A percentile compares a stretch with the other conserved stretches of the same genome.
phyloP scores from a whole-genome alignment of 1,284 basidiomycete species.

The Lignosus rhinocerotis region DNA sequence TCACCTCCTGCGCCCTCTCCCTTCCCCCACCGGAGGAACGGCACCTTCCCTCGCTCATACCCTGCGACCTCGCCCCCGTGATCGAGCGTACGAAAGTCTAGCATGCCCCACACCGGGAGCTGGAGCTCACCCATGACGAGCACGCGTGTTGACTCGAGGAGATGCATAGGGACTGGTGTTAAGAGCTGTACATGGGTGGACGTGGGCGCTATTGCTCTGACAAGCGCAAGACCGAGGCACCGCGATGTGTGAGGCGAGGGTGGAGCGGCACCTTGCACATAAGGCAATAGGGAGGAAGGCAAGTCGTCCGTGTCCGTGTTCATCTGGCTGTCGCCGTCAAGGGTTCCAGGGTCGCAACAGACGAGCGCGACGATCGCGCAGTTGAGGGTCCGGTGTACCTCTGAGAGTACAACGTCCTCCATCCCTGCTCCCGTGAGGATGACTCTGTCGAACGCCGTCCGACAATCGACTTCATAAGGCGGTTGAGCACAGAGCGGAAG shows the following conservation, averaged over 20 bases:
- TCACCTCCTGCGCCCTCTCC: conserved; percentile 68
- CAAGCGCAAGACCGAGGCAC: conserved; percentile 71
- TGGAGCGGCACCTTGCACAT: conserved; percentile 51
- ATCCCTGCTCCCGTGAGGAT: conserved; percentile 68
- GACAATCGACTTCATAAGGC: conserved; percentile 70
- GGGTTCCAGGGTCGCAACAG: conserved; percentile 42
- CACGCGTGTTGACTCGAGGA: conserved; percentile 45
- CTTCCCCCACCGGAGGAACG: conserved; percentile 82
- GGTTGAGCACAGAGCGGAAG: conserved; percentile 65
- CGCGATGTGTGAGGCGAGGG: conserved; percentile 59
- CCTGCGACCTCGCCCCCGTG: conserved; percentile 52
- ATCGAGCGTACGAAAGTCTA: conserved; percentile 61
- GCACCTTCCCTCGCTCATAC: conserved; percentile 61
- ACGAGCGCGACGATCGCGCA: conserved; percentile 81
- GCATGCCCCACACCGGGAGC: conserved; percentile 83
- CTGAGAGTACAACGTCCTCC: conserved; percentile 72
- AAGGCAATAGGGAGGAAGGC: conserved; percentile 42
- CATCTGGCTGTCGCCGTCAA: conserved; percentile 31
- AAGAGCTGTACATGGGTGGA: conserved; percentile 61
- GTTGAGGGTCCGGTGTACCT: conserved; percentile 74
- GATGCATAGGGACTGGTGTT: conserved; percentile 61
- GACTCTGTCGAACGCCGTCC: conserved; percentile 57
- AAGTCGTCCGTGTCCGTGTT: background rate
- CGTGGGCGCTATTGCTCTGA: conserved; percentile 57
- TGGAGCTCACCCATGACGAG: conserved; percentile 88